Percentiles rank a stretch among this genome's conserved stretches.
Evolutionary conservation across 228 moss, liverwort and hornwort species (phyloP).

Genomic region (Sphagnum magellanicum): DNA sequence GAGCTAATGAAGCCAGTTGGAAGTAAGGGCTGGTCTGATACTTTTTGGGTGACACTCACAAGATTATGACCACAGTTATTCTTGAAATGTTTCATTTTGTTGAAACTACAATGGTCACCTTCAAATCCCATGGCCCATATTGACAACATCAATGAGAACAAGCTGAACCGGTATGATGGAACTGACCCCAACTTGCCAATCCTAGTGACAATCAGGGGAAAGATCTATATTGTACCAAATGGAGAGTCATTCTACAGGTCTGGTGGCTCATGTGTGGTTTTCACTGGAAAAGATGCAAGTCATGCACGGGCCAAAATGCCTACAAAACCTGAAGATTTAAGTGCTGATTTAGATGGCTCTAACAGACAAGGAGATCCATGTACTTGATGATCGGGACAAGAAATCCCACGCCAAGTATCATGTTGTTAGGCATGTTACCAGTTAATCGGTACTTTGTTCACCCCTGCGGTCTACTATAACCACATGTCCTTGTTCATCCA

Average conservation of each 20-base stretch:
- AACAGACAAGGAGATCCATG: constrained; percentile 63
- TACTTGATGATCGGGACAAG: constrained; percentile 77
- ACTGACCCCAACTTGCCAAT: constrained; percentile 40
- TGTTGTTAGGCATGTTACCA: constrained; percentile 43
- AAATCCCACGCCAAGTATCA: constrained; percentile 83
- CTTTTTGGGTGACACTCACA: too few species aligned
- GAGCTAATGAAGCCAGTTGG: too few species aligned
- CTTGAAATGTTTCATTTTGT: too few species aligned
- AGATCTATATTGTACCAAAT: constrained; percentile 73
- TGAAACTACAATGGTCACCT: too few species aligned
- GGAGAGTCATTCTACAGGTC: constrained; percentile 73
- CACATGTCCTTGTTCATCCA: too few species aligned
- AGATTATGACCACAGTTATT: too few species aligned
- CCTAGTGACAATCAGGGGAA: constrained; percentile 64
- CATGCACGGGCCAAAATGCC: constrained; percentile 87
- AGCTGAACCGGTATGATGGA: constrained; percentile 70
- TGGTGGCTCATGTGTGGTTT: constrained; percentile 59
- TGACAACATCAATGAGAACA: constrained; percentile 29
- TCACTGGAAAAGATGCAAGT: constrained; percentile 85
- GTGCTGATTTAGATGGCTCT: constrained; percentile 53
- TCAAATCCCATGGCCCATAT: constrained; percentile 20
- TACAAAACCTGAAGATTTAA: constrained; percentile 68
- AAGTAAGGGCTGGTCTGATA: too few species aligned
- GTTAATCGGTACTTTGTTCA: too few species aligned
- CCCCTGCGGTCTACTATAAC: too few species aligned